Base-by-base conservation (phyloP, 352 stramenopile species). In the Globisporangium uncinulatum region DNA sequence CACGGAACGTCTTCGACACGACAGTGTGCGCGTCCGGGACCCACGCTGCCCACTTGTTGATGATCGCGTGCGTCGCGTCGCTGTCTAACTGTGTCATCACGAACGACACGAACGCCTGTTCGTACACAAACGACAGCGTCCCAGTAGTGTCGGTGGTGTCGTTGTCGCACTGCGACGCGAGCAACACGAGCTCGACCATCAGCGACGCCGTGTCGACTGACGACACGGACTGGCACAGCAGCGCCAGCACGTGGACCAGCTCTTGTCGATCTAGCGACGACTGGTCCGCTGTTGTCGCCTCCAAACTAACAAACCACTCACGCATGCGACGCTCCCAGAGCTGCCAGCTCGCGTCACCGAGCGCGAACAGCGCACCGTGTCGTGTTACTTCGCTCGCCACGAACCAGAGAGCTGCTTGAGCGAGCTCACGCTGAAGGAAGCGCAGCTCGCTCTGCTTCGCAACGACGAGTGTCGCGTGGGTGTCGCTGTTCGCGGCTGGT, bases 371-470 rank as follows among this genome's bases (percentile, higher is more conserved):
- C 11, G 15, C 6, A 13, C 20, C 17, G 7, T 42, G 51, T 21
- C 19, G 50, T 37, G 74, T 51, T 5, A 69, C 62, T 44, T 76
- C 61, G 51, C 50, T 45, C 19, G 71, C 53, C 10, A 79, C 32
- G 34, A 68, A 56, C 55, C 47, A 71, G 17, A 73, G 70, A 36
- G 61, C 39, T 0, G 67, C 73, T 20, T 73, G 60, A 6, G 69
- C 51, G 14, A 85, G 34, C 29, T 79, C 61, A 34, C 51, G 55
- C 51, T 85, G 65, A 17, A 85, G 21, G 46, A 70, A 73, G 4
- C 56, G 57, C 42, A 83, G 46, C 54, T 81, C 66, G n/a, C 69
- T 67, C 53, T 73, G 66, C 31, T 56, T 65, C 4, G 45, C 37
- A 19, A 7, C 31, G 20, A 54, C 29, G 8, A 48, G 4, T 5